Conservation (phyloP, 306 rosid genomes). For the Begonia fuchsioides region DNA sequence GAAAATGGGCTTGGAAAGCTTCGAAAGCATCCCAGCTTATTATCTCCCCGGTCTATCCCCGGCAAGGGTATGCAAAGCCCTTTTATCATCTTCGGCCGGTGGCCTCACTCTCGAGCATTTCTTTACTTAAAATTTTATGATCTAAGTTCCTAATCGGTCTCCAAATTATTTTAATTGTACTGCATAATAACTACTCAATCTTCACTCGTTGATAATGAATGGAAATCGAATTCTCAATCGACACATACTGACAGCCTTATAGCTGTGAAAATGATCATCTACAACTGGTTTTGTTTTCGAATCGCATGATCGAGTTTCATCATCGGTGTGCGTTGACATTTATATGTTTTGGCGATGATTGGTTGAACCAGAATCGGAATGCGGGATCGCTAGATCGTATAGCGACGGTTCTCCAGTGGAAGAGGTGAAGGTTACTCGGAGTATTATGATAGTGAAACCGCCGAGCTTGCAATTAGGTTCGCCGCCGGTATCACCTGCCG, state of each 20-base stretch:
- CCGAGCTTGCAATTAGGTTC: constrained; percentile 57
- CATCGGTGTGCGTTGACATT: constrained; percentile 1
- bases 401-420: constrained; percentile 36
- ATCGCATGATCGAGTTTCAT: not conserved
- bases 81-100: not conserved
- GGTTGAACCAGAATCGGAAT: constrained; percentile 30
- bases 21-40: constrained; percentile 49
- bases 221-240: too few relatives aligned
- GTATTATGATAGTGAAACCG: constrained; percentile 77
- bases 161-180: constrained; percentile 50
- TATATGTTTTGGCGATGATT: not conserved
- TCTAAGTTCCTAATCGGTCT: constrained; percentile 4
- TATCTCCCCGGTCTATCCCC: constrained; percentile 26
- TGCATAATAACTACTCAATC: not conserved
- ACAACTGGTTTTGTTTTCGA: not conserved
- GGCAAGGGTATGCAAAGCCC: constrained; percentile 50
- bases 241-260: too few relatives aligned
- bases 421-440: constrained; percentile 46
- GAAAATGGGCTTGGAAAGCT: constrained; percentile 84
- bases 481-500: constrained; percentile 71
- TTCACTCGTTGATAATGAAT: too few relatives aligned
- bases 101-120: not conserved
- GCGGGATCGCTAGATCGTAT: constrained; percentile 37
- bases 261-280: too few relatives aligned
- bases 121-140: not conserved